Conservation (phyloP, 768 basidiomycete genomes). For the Pleurotus platypus region DNA sequence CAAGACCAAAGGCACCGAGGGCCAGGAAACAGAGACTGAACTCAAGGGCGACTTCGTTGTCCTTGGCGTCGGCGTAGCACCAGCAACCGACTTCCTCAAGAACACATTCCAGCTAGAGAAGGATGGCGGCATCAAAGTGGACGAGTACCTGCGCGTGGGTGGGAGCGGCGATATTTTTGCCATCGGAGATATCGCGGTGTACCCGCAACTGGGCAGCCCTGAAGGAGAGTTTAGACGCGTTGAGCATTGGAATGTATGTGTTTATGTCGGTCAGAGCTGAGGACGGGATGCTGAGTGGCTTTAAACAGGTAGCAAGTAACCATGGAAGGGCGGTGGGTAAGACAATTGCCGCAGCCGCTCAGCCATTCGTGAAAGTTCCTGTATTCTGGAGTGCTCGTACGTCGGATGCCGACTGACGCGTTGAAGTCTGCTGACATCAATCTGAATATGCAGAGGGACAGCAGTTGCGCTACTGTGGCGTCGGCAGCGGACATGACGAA, state of each 20-base stretch:
- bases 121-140: constrained; percentile 75
- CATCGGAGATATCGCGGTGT: constrained; percentile 81
- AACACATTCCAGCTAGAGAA: constrained; percentile 68
- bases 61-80: constrained; percentile 84
- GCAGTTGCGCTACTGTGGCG: constrained; percentile 82
- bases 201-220: constrained; percentile 56
- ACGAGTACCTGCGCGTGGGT: constrained; percentile 65
- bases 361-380: constrained; percentile 77
- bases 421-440: not conserved
- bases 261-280: not conserved
- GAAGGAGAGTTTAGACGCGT: constrained; percentile 46
- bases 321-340: constrained; percentile 82
- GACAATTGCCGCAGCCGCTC: constrained; percentile 58
- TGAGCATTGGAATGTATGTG: constrained; percentile 87
- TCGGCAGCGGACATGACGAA: constrained; percentile 70
- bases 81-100: constrained; percentile 78
- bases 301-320: constrained; percentile 70
- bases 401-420: constrained; percentile 21
- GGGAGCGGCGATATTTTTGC: constrained; percentile 59
- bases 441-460: constrained; percentile 58
- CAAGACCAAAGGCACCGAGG: constrained; percentile 27
- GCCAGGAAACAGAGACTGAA: constrained; percentile 29
- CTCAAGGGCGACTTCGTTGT: constrained; percentile 75
- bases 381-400: constrained; percentile 89
- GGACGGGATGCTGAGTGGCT: not conserved